phyloP scores from a whole-genome alignment of 352 stramenopile genomes.

The Halophytophthora polymorphica region DNA sequence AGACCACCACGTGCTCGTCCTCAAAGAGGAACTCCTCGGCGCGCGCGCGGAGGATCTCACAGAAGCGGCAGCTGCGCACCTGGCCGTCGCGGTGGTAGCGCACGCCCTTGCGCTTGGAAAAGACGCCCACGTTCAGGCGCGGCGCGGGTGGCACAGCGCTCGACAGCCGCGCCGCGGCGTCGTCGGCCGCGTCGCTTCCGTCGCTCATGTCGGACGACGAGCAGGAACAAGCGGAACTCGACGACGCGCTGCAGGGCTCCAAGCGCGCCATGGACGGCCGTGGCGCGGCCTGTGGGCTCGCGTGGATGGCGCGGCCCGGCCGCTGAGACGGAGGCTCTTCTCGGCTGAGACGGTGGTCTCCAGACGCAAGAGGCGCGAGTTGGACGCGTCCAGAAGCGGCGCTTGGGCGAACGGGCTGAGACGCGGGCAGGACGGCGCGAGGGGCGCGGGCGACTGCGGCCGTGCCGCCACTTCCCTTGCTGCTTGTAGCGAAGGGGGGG shows the following conservation, averaged over 20 bases:
- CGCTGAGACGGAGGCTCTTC: neutral
- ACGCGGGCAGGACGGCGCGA: no score
- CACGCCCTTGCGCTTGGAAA: conserved; percentile 71
- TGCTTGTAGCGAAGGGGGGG: no score
- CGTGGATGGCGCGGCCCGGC: neutral
- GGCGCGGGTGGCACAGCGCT: conserved; percentile 17
- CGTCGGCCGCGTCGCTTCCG: no score
- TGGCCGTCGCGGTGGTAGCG: conserved; percentile 55
- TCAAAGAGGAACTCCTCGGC: conserved; percentile 75
- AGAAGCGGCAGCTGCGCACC: conserved; percentile 74
- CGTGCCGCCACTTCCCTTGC: no score
- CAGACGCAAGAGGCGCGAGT: no score
- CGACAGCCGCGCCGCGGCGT: conserved; percentile 6
- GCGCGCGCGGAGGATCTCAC: conserved; percentile 60
- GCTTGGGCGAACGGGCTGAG: no score
- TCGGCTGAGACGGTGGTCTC: no score
- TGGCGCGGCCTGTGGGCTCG: neutral
- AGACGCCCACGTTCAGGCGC: conserved; percentile 37
- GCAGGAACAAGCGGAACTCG: no score
- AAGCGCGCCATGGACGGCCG: no score
- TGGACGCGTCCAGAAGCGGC: no score
- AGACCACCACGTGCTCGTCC: conserved; percentile 74
- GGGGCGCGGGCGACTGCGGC: no score
- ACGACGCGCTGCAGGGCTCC: neutral
- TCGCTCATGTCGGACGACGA: no score